phyloP scores from a whole-genome alignment of 345 rosid species.

The Microthlaspi erraticum region DNA sequence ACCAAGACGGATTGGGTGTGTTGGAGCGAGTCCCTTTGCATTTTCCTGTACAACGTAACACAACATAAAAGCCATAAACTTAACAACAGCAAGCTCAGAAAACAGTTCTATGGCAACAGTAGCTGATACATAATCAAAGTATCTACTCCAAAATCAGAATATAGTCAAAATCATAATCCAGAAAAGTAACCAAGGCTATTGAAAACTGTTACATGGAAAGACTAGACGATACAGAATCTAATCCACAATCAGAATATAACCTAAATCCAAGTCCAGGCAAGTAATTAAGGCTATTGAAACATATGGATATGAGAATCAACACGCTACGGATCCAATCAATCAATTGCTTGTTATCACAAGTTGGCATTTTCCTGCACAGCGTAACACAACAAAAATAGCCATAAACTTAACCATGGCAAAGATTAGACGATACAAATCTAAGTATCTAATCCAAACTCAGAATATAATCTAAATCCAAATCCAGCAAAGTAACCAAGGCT shows the following conservation, averaged over 20 bases:
- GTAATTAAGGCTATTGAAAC: not conserved
- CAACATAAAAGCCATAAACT: not conserved
- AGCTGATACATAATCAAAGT: not conserved
- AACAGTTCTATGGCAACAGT: not conserved
- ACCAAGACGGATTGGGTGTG: constrained; percentile 90
- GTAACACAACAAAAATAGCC: too few relatives aligned
- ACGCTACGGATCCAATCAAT: not conserved
- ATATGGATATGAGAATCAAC: not conserved
- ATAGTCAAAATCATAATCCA: not conserved
- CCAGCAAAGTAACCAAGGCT: too few relatives aligned
- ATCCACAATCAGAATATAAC: not conserved
- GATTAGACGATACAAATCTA: constrained; percentile 1
- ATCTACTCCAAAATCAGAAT: not conserved
- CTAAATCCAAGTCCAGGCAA: not conserved
- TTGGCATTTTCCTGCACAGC: constrained; percentile 76
- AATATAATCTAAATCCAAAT: constrained; percentile 8
- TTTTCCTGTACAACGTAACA: constrained; percentile 55
- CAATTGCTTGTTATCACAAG: not conserved
- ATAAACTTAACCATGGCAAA: not conserved
- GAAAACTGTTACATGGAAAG: too few relatives aligned
- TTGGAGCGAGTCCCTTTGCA: constrained; percentile 77
- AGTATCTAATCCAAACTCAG: not conserved
- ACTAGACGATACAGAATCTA: too few relatives aligned
- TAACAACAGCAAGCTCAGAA: not conserved
- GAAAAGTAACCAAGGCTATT: too few relatives aligned